Evolutionary conservation across 345 rosid species (phyloP).

Genomic region (Aethionema arabicum): DNA sequence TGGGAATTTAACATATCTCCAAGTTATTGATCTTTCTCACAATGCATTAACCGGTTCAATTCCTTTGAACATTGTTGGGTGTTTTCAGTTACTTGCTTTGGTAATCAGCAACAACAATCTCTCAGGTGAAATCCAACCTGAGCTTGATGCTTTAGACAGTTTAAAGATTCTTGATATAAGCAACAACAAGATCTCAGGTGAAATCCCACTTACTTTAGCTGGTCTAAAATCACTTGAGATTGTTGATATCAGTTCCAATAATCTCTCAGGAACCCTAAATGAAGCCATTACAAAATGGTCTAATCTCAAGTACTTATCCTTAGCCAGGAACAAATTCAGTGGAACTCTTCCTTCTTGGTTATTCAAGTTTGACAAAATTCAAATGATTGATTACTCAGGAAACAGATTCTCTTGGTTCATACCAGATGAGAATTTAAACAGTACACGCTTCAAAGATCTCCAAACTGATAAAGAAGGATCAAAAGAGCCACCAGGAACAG

Average conservation of each 20-base stretch:
- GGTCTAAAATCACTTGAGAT: conserved; percentile 82
- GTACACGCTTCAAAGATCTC: conserved; percentile 47
- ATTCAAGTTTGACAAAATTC: conserved; percentile 66
- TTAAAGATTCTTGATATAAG: conserved; percentile 77
- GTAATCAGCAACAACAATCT: conserved; percentile 73
- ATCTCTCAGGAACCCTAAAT: conserved; percentile 71
- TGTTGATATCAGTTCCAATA: conserved; percentile 83
- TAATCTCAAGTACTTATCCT: conserved; percentile 70
- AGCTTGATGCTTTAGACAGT: conserved; percentile 85
- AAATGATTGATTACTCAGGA: conserved; percentile 72
- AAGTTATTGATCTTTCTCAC: conserved; percentile 76
- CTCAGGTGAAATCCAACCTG: conserved; percentile 82
- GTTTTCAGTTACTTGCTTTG: conserved; percentile 82
- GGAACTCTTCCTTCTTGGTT: conserved; percentile 80
- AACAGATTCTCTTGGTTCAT: conserved; percentile 76
- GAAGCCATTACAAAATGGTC: conserved; percentile 91
- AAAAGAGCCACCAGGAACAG: conserved; percentile 33
- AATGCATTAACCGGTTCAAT: conserved; percentile 73
- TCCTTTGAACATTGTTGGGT: conserved; percentile 80
- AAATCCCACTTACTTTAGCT: conserved; percentile 84
- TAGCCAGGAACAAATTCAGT: conserved; percentile 70
- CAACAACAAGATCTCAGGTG: conserved; percentile 76
- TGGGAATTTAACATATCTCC: conserved; percentile 87
- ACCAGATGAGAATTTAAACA: conserved; percentile 76
- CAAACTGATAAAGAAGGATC: conserved; percentile 40